Evolutionary conservation across 768 basidiomycete species (phyloP).

Genomic region (Mycena leptocephala): DNA sequence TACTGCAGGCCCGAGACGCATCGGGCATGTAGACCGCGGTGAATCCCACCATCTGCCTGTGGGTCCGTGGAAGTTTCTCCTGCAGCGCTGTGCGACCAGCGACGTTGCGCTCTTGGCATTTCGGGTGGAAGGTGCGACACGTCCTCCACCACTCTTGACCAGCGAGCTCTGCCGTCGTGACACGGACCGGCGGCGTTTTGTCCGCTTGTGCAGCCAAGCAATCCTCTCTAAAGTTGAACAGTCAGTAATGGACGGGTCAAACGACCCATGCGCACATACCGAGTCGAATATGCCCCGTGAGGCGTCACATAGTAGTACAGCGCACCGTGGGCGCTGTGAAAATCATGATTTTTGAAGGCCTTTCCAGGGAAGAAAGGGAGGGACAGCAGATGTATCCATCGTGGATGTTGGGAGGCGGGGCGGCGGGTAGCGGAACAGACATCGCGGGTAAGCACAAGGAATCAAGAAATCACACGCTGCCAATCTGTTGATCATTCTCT

Average conservation of each 20-base stretch:
- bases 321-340: not conserved
- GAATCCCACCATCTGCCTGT: not conserved
- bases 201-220: not conserved
- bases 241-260: too few relatives aligned
- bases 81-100: not conserved
- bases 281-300: not conserved
- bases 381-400: not conserved
- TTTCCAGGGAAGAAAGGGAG: not conserved
- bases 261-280: not conserved
- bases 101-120: not conserved
- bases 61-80: too few relatives aligned
- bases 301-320: not conserved
- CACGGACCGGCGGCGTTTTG: not conserved
- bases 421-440: not conserved
- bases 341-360: not conserved
- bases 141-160: not conserved
- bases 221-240: not conserved
- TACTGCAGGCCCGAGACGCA: not conserved
- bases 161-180: not conserved
- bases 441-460: too few relatives aligned
- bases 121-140: not conserved
- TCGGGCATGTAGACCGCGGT: not conserved
- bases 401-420: not conserved
- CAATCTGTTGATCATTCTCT: too few relatives aligned
- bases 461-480: too few relatives aligned